Percentiles rank a stretch among this genome's conserved stretches.
These are phyloP conservation scores for Hortiboletus campestris DNA, from an alignment of 768 basidiomycete species.

Conservation along the genomic window DNA sequence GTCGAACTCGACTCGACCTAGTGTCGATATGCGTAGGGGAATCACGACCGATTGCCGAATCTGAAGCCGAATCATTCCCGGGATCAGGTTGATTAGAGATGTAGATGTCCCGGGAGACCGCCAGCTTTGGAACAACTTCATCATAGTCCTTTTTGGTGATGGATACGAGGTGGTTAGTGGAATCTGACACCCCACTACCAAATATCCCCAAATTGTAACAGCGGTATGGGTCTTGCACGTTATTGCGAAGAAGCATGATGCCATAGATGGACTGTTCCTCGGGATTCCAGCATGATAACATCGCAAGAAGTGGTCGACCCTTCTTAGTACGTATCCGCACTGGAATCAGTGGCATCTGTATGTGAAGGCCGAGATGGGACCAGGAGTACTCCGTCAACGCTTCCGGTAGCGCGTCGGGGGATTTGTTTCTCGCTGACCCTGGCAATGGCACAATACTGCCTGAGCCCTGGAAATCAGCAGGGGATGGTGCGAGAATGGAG, in stretches of 20 bases:
- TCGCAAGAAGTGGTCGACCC: not conserved
- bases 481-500: not conserved
- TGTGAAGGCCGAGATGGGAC: not conserved
- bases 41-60: not conserved
- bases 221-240: not conserved
- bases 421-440: not conserved
- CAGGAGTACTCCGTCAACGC: not conserved
- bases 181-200: not conserved
- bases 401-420: not conserved
- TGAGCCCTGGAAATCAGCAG: not conserved
- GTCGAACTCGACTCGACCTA: not conserved
- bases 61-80: not conserved
- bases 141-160: not conserved
- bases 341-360: not conserved
- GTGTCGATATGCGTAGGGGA: no score
- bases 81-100: not conserved
- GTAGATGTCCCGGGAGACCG: not conserved
- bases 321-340: not conserved
- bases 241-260: not conserved
- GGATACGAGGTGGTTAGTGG: not conserved
- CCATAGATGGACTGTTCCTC: not conserved
- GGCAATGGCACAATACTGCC: not conserved
- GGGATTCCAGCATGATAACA: not conserved
- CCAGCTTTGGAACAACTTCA: not conserved
- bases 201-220: not conserved